Base-by-base conservation (phyloP, 306 rosid genomes). In the Vachellia pachyceras region DNA sequence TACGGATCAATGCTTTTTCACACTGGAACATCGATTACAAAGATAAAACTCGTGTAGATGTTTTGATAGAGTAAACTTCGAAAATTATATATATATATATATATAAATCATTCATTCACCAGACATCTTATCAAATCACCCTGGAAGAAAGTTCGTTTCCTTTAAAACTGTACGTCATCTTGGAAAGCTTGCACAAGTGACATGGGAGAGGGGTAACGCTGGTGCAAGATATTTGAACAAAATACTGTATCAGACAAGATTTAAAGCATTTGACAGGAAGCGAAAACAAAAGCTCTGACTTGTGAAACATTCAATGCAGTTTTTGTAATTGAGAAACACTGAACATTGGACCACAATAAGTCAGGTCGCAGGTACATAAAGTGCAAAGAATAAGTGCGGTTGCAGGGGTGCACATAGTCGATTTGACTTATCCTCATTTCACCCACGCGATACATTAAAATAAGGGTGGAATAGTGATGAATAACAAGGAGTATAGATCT, bases 401-500 rank as follows among this genome's bases (percentile, higher is more conserved):
- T 44, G 20, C 55, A 3, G 36, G 64, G 46, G 35, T 3, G 50
- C n/a, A 49, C 18, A 72, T 33, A 10, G 9, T 47, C 61, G 1
- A 7, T 9, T 2, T n/a, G 13, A 73, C 14, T 57, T 40, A 3
- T 20, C 78, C 3, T 23, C 78, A 18, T 54, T n/a, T 54, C 10
- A 7, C 44, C 46, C 49, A 6, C 0, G 3, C 6, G 49, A 37
- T 15, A 37, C 66, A n/a, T 5, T 10, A 36, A 4, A 4, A 36
- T n/a, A 45, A 29, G 66, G 20, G 77, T 20, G 35, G 15, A 18
- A 72, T 18, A 29, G 23, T 52, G 36, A 52, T 35, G 7, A 73
- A 39, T 67, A 18, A 46, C 65, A 77, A 54, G 12, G 18, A 9
- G 55, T 40, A 39, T 64, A 70, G 73, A 72, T 80, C 64, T 71